Conservation (phyloP, 768 basidiomycete species). For the Candolleomyces eurysporus region DNA sequence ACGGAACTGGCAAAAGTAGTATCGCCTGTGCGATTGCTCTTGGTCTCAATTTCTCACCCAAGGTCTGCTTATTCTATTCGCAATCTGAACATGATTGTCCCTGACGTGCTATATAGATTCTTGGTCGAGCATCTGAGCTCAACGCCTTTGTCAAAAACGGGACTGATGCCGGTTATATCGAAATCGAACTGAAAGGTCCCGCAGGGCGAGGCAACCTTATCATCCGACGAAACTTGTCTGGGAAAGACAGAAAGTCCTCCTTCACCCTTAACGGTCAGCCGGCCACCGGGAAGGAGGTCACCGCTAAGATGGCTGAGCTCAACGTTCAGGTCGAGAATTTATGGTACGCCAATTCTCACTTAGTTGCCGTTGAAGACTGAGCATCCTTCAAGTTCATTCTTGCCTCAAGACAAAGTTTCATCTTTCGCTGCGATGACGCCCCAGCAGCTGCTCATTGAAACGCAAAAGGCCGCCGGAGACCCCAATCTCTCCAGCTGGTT, state of each 20-base stretch:
- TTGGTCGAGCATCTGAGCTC: constrained; percentile 81
- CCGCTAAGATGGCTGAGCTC: constrained; percentile 58
- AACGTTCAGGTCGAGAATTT: constrained; percentile 93
- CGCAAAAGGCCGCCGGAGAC: constrained; percentile 90
- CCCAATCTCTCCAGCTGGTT: constrained; percentile 79
- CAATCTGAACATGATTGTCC: background rate
- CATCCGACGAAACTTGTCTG: constrained; percentile 68
- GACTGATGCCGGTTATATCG: constrained; percentile 70
- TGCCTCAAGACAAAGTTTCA: constrained; percentile 95
- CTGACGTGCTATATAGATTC: constrained; percentile 45
- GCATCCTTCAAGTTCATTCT: constrained; percentile 61
- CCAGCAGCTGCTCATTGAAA: constrained; percentile 78
- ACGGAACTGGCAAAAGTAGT: constrained; percentile 93
- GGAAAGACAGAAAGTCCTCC: constrained; percentile 53
- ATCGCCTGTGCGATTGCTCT: constrained; percentile 94
- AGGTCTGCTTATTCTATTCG: constrained; percentile 22
- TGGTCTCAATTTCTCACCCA: constrained; percentile 50
- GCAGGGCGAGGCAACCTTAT: constrained; percentile 72
- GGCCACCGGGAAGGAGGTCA: constrained; percentile 63
- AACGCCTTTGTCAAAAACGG: constrained; percentile 82
- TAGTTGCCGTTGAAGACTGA: background rate
- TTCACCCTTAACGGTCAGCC: constrained; percentile 72
- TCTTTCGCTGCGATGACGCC: constrained; percentile 91
- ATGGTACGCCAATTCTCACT: constrained; percentile 53
- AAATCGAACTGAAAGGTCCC: constrained; percentile 84